Base-by-base conservation (phyloP, 371 early-diverging fungal genomes). In the Mortierella sp. region DNA sequence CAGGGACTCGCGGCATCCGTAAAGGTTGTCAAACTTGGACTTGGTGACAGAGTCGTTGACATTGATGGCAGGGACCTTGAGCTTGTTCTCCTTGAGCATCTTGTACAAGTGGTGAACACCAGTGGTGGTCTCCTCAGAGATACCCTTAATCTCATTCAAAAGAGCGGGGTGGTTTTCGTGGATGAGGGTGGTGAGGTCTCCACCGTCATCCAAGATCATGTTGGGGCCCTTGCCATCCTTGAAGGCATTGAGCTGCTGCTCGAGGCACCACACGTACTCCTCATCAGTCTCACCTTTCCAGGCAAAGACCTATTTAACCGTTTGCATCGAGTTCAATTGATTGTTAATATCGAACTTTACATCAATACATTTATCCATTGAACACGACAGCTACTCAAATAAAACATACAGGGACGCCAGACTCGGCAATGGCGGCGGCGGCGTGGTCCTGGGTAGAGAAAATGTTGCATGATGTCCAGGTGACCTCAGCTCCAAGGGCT, bases 1-100 rank as follows among this genome's bases (percentile, higher is more conserved):
- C 81, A 99, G 93, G 64, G 98, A 98, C 92, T 99, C 99, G 89
- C 99, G 98, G 88, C 98, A 99, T 99, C 98, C 99, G 90, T 99
- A 99, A 83, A 99, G 88, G 95, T 99, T 99, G 89, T 99, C 99
- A 86, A 98, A 98, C 94, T 99, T 99, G 93, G 96, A 95, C 94
- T 99, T 99, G 90, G 99, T 99, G 82, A 99, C 99, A 38, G 98
- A 98, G 92, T 98, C 98, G 92, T 99, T 99, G 87, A 99, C 98
- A 91, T 98, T 98, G 93, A 99, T 98, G 88, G 99, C 97, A 65
- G 99, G 98, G 75, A 98, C 92, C 93, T 96, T 96, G 82, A 99
- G 94, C 82, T 91, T 92, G 84, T 94, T 94, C 78, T 97, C 95
- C 91, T 96, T 95, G 79, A 97, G 87, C 96, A 96, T 97, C 92